Conservation (phyloP, 2,329 filamentous ascomycete species). For the Pseudohalonectria lignicola region DNA sequence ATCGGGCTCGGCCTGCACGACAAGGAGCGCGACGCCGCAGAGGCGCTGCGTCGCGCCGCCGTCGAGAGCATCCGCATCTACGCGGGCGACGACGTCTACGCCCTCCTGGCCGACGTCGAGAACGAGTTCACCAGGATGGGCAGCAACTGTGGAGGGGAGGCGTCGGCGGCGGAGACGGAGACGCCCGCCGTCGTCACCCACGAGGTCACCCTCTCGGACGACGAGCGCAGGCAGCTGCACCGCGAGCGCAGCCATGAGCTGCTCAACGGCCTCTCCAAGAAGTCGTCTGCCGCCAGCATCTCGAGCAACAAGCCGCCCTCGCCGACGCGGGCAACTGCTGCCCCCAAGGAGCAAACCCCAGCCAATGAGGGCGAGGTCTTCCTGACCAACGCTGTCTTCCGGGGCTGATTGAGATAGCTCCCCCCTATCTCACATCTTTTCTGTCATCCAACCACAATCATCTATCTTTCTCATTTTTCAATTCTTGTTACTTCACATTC, state of each 20-base stretch:
- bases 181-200: slow-evolving; percentile 6
- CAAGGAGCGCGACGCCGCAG: slow-evolving; percentile 8
- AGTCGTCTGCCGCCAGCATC: slow-evolving; percentile 15
- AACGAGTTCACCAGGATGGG: slow-evolving; percentile 39
- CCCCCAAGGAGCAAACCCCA: neutral
- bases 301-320: slow-evolving; percentile 5
- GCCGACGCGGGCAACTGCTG: neutral
- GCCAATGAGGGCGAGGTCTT: slow-evolving; percentile 24
- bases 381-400: slow-evolving; percentile 39
- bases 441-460: neutral
- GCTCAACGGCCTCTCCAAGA: slow-evolving; percentile 25
- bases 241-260: slow-evolving; percentile 40
- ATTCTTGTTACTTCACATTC: slow-evolving; percentile 5
- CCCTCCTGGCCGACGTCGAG: slow-evolving; percentile 56
- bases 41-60: slow-evolving; percentile 21
- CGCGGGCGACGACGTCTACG: slow-evolving; percentile 55
- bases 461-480: neutral
- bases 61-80: slow-evolving; percentile 60
- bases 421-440: neutral
- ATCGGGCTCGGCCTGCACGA: neutral
- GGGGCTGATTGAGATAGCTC: slow-evolving; percentile 16
- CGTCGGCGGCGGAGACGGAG: neutral
- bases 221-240: slow-evolving; percentile 29
- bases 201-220: slow-evolving; percentile 15
- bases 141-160: too few species aligned